Percentiles rank a stretch among this genome's conserved stretches.
phyloP scores from a whole-genome alignment of 805 yeast species.

The Pichia occidentalis region DNA sequence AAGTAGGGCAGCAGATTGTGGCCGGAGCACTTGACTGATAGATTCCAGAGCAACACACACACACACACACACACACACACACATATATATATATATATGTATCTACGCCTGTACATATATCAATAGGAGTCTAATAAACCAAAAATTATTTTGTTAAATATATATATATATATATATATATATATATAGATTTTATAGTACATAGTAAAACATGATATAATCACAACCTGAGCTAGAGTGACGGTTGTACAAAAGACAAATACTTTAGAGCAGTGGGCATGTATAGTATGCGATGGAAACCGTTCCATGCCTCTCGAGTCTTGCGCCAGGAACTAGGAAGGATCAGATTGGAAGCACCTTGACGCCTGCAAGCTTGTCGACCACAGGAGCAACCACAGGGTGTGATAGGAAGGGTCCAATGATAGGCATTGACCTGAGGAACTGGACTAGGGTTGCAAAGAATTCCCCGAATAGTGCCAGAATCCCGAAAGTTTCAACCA shows the following conservation, averaged over 20 bases:
- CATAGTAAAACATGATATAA: too few species aligned
- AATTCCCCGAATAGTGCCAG: conserved; percentile 86
- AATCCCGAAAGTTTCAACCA: conserved; percentile 83
- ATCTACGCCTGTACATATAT: neutral
- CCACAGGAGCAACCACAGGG: conserved; percentile 74
- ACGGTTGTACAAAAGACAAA: too few species aligned
- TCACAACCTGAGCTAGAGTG: too few species aligned
- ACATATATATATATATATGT: conserved; percentile 1
- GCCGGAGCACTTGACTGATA: too few species aligned
- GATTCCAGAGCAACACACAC: too few species aligned
- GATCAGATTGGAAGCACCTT: conserved; percentile 56
- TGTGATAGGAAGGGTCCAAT: conserved; percentile 80
- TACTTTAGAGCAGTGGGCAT: too few species aligned
- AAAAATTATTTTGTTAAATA: too few species aligned
- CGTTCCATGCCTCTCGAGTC: neutral
- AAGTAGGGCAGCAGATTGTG: neutral
- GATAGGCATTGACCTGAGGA: conserved; percentile 78
- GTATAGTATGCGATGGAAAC: neutral
- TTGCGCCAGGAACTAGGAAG: neutral
- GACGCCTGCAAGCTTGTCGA: conserved; percentile 60
- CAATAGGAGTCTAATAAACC: too few species aligned
- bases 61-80: too few species aligned
- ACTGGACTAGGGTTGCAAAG: conserved; percentile 80
- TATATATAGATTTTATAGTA: too few species aligned
- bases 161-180: too few species aligned